A percentile compares a stretch with the other conserved stretches of the same genome.
Conservation (phyloP, 129 eudicot genomes). For the Cynara cardunculus region DNA sequence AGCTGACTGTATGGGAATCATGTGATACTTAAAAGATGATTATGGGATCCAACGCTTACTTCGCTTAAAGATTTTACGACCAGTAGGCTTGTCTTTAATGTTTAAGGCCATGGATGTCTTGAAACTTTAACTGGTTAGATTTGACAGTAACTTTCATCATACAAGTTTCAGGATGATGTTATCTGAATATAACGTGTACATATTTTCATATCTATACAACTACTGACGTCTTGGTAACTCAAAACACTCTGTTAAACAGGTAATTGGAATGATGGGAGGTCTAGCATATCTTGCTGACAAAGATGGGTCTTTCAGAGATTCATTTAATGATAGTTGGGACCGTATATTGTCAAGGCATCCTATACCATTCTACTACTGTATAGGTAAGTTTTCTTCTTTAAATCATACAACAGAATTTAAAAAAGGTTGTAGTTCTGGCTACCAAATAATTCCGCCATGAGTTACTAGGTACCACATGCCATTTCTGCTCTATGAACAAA, state of each 20-base stretch:
- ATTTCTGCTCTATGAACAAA: neutral
- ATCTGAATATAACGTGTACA: neutral
- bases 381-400: constrained; percentile 41
- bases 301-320: constrained; percentile 72
- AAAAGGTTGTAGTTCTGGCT: neutral
- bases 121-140: neutral
- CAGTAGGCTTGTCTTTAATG: neutral
- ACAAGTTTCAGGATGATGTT: neutral
- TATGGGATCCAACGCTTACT: neutral
- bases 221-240: constrained; percentile 8
- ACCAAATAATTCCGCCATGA: neutral
- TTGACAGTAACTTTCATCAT: neutral
- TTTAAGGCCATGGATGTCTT: neutral
- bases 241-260: constrained; percentile 38
- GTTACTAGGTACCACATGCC: neutral
- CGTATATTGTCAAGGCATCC: constrained; percentile 85
- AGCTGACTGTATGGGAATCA: neutral
- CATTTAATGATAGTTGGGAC: constrained; percentile 89
- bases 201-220: neutral
- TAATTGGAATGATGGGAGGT: constrained; percentile 62
- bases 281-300: constrained; percentile 68
- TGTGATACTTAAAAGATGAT: neutral
- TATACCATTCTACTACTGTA: constrained; percentile 82
- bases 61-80: neutral
- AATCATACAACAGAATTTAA: neutral